phyloP scores from a whole-genome alignment of 345 rosid species.

The Rubroshorea leprosula region DNA sequence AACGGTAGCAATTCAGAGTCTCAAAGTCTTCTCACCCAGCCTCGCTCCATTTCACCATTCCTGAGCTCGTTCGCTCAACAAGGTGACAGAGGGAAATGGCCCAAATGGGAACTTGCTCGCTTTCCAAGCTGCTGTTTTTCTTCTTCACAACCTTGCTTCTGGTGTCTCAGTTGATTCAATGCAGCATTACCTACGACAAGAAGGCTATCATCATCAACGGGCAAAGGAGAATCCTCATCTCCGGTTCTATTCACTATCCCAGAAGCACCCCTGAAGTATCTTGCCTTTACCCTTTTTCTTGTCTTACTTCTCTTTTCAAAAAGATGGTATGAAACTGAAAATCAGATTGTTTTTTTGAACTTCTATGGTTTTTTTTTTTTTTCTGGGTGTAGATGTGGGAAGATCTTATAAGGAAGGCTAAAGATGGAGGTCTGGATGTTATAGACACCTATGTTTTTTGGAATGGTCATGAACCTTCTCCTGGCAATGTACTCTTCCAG shows the following conservation, averaged over 20 bases:
- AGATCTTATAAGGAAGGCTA: slow-evolving; percentile 85
- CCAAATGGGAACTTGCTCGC: slow-evolving; percentile 35
- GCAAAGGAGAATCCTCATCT: slow-evolving; percentile 82
- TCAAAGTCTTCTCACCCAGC: background rate
- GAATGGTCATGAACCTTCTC: slow-evolving; percentile 95
- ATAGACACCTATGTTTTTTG: slow-evolving; percentile 95
- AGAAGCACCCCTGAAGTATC: slow-evolving; percentile 91
- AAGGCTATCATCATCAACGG: slow-evolving; percentile 78
- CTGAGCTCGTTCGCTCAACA: slow-evolving; percentile 9
- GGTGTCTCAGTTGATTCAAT: slow-evolving; percentile 41
- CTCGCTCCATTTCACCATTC: slow-evolving; percentile 8
- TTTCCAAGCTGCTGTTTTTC: slow-evolving; percentile 42
- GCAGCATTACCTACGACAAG: slow-evolving; percentile 72
- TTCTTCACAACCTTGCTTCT: slow-evolving; percentile 31
- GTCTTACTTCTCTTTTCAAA: background rate
- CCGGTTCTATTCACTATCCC: slow-evolving; percentile 98
- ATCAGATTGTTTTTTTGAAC: too few species aligned
- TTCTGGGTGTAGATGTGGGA: slow-evolving; percentile 93
- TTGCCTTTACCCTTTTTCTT: background rate
- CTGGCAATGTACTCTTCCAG: slow-evolving; percentile 68
- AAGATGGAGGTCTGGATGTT: slow-evolving; percentile 88
- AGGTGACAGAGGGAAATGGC: slow-evolving; percentile 27
- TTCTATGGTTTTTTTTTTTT: background rate
- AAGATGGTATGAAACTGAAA: too few species aligned
- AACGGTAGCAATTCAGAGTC: background rate